These are phyloP conservation scores for Trichosporon coremiiforme DNA, from an alignment of 1,284 basidiomycete species.

Conservation along the genomic window DNA sequence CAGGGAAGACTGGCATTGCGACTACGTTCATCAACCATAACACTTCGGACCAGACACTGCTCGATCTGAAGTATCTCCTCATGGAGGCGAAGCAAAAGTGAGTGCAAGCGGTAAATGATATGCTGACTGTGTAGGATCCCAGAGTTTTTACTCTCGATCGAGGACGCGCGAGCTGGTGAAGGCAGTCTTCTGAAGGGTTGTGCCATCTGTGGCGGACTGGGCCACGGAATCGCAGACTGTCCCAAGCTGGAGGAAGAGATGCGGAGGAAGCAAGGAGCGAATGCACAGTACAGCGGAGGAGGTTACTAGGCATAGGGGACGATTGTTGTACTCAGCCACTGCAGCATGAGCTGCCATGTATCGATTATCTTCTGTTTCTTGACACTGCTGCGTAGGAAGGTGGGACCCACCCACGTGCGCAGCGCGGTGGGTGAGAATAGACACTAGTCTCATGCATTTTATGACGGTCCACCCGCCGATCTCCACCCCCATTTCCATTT, in stretches of 20 bases:
- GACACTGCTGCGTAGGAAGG: background rate
- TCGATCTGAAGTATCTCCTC: constrained; percentile 95
- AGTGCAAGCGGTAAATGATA: constrained; percentile 43
- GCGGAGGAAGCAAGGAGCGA: constrained; percentile 62
- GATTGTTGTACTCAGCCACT: background rate
- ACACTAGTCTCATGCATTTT: background rate
- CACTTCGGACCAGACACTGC: constrained; percentile 88
- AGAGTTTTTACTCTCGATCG: constrained; percentile 87
- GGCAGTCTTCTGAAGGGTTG: constrained; percentile 81
- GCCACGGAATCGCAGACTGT: constrained; percentile 89
- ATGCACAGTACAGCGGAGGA: constrained; percentile 62
- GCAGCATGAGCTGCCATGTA: background rate
- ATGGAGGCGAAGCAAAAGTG: constrained; percentile 97
- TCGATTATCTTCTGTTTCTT: background rate
- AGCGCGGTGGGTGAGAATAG: background rate
- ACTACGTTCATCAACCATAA: constrained; percentile 99
- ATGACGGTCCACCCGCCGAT: background rate
- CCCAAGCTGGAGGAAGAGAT: constrained; percentile 95
- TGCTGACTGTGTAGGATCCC: constrained; percentile 69
- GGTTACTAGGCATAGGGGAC: constrained; percentile 58
- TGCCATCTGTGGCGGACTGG: constrained; percentile 94
- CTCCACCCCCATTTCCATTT: constrained; percentile 3
- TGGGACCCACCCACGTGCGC: constrained; percentile 3
- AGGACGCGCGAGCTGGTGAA: constrained; percentile 82
- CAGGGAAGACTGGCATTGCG: constrained; percentile 98